Conservation (phyloP, 495 filamentous ascomycete genomes). For the Rostrohypoxylon terebratum region DNA sequence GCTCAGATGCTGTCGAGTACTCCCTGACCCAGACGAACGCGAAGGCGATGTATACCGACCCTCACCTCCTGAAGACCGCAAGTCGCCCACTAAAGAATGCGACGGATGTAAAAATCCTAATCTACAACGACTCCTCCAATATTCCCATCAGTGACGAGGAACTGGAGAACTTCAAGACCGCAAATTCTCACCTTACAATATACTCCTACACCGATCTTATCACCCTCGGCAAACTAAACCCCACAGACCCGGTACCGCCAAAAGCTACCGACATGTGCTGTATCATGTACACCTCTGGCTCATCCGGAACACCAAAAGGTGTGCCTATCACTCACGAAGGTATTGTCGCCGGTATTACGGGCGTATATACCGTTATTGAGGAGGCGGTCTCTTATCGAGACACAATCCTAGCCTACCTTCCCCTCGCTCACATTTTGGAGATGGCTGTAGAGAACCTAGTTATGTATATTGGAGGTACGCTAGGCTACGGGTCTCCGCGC, state of each 20-base stretch:
- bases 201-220: slow-evolving; percentile 59
- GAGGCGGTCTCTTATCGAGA: slow-evolving; percentile 67
- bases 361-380: slow-evolving; percentile 55
- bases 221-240: slow-evolving; percentile 72
- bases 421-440: slow-evolving; percentile 90
- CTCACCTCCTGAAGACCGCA: slow-evolving; percentile 66
- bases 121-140: slow-evolving; percentile 59
- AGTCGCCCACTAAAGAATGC: slow-evolving; percentile 56
- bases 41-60: slow-evolving; percentile 71
- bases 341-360: slow-evolving; percentile 73
- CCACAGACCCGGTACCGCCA: slow-evolving; percentile 73
- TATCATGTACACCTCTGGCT: slow-evolving; percentile 96
- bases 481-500: slow-evolving; percentile 87
- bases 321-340: slow-evolving; percentile 82
- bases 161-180: slow-evolving; percentile 57
- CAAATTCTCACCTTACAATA: slow-evolving; percentile 55
- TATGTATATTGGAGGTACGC: slow-evolving; percentile 77
- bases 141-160: slow-evolving; percentile 55
- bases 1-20: slow-evolving; percentile 69
- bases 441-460: slow-evolving; percentile 81
- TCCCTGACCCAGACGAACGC: slow-evolving; percentile 70
- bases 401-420: slow-evolving; percentile 81
- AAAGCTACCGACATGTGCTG: slow-evolving; percentile 78
- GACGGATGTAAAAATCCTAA: slow-evolving; percentile 55
- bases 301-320: slow-evolving; percentile 90